phyloP scores from a whole-genome alignment of 495 filamentous ascomycete species.

The Podospora tetraspora region DNA sequence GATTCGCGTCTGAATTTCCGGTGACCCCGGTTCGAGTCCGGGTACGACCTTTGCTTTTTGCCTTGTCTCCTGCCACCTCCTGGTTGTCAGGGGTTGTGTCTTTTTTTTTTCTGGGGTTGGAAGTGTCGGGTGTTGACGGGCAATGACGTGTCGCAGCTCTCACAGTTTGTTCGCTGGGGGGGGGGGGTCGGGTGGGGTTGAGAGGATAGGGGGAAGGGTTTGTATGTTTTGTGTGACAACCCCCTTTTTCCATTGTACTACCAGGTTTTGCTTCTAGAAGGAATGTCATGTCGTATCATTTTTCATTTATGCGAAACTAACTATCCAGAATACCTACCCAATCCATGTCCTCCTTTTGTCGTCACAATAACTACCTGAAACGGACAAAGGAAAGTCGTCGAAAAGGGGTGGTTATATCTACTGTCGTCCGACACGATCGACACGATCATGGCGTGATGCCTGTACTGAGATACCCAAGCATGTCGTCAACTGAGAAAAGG shows the following conservation, averaged over 20 bases:
- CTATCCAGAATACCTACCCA: neutral
- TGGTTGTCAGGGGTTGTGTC: too few relatives aligned
- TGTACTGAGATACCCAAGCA: neutral
- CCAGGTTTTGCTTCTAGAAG: too few relatives aligned
- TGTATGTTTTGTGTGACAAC: too few relatives aligned
- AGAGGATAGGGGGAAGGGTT: too few relatives aligned
- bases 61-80: neutral
- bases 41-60: neutral
- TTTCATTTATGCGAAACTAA: neutral
- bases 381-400: neutral
- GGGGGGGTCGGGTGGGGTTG: too few relatives aligned
- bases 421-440: neutral
- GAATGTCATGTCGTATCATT: neutral
- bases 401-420: neutral
- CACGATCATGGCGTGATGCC: neutral
- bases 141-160: too few relatives aligned
- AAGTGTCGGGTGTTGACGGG: too few relatives aligned
- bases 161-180: too few relatives aligned
- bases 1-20: neutral
- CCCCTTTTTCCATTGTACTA: neutral
- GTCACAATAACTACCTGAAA: neutral
- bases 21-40: neutral
- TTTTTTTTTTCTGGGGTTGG: neutral
- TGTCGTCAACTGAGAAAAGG: neutral
- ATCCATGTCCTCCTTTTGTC: neutral